A percentile compares a stretch with the other conserved stretches of the same genome.
These are phyloP conservation scores for Nannochloropsis gaditana DNA, from an alignment of 108 stramenopile genomes.

Conservation along the genomic window DNA sequence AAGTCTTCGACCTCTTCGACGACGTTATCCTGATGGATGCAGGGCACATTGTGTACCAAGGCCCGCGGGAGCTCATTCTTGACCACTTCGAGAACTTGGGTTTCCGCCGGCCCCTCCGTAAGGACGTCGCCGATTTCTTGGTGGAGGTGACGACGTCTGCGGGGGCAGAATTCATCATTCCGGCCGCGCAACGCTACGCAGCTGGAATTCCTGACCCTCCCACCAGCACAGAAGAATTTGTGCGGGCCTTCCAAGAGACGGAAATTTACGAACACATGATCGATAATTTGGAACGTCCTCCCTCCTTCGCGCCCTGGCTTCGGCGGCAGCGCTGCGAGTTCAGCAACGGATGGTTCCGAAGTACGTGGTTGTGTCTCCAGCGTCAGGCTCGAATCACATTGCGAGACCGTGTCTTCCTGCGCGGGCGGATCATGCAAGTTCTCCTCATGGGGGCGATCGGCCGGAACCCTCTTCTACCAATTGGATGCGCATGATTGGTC, in stretches of 20 bases:
- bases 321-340: neutral
- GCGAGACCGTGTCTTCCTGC: constrained; percentile 2
- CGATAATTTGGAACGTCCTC: constrained; percentile 26
- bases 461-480: constrained; percentile 28
- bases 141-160: constrained; percentile 36
- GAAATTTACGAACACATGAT: constrained; percentile 30
- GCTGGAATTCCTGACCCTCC: constrained; percentile 21
- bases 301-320: neutral
- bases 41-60: constrained; percentile 73
- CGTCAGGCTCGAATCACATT: constrained; percentile 25
- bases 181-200: neutral
- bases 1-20: constrained; percentile 85
- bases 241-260: neutral
- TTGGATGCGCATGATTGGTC: constrained; percentile 17
- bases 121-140: constrained; percentile 68
- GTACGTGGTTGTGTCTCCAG: constrained; percentile 36
- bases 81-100: constrained; percentile 61
- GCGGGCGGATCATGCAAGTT: neutral
- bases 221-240: neutral
- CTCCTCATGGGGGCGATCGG: constrained; percentile 14
- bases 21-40: constrained; percentile 70
- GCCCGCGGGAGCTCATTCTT: constrained; percentile 62
- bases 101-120: constrained; percentile 62
- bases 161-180: neutral
- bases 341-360: constrained; percentile 3